Evolutionary conservation across 352 stramenopile species (phyloP).

Genomic region (Phytophthora constricta): DNA sequence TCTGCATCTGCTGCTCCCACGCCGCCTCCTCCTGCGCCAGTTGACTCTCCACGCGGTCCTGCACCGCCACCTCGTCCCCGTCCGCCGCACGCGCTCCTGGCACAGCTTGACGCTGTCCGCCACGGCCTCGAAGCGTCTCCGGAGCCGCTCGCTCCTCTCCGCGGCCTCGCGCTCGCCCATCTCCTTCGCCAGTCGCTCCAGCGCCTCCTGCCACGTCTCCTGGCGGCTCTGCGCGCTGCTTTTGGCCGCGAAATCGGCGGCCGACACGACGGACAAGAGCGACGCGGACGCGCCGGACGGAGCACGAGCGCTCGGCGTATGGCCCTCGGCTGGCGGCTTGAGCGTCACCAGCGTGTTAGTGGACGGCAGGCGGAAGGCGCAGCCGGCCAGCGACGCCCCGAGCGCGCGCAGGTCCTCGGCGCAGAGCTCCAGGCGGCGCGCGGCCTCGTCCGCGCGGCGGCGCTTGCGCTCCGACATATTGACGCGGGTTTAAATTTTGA

Average conservation of each 20-base stretch:
- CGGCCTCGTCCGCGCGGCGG: conserved; percentile 21
- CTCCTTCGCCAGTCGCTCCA: conserved; percentile 35
- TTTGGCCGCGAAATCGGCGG: conserved; percentile 33
- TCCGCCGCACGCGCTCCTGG: conserved; percentile 41
- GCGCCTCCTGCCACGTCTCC: conserved; percentile 40
- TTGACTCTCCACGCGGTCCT: conserved; percentile 64
- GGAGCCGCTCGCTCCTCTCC: conserved; percentile 40
- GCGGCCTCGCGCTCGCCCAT: conserved; percentile 25
- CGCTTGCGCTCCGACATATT: conserved; percentile 40
- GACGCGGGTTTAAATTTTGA: background rate
- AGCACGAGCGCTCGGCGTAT: conserved; percentile 19
- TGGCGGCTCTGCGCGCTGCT: conserved; percentile 6
- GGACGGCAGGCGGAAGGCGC: conserved; percentile 27
- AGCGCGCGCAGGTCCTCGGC: conserved; percentile 39
- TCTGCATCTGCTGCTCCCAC: conserved; percentile 70
- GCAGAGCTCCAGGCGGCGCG: conserved; percentile 39
- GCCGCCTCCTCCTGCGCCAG: conserved; percentile 58
- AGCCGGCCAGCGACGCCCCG: conserved; percentile 33
- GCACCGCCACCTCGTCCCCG: conserved; percentile 51
- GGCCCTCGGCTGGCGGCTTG: conserved; percentile 4
- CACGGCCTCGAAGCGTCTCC: conserved; percentile 50
- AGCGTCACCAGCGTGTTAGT: conserved; percentile 22
- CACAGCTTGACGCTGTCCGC: conserved; percentile 40
- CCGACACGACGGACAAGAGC: conserved; percentile 51
- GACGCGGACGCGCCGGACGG: conserved; percentile 16